Conservation (phyloP, 2,329 filamentous ascomycete genomes). For the Claviceps sp. region DNA sequence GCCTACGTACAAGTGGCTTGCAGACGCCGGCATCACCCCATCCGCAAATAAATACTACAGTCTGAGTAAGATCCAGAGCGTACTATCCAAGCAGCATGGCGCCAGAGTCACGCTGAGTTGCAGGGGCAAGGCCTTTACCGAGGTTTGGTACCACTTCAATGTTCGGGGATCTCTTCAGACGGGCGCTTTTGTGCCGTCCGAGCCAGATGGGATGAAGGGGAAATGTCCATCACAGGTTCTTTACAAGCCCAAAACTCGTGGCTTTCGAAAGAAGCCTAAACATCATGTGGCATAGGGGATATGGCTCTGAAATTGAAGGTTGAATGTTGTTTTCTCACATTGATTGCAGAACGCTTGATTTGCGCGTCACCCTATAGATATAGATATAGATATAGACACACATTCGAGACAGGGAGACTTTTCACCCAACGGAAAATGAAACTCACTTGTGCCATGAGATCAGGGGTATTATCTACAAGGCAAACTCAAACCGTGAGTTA, state of each 20-base stretch:
- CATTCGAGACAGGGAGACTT: too few relatives aligned
- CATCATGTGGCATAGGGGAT: too few relatives aligned
- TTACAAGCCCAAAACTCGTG: slow-evolving; percentile 30
- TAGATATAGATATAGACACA: too few relatives aligned
- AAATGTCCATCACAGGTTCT: slow-evolving; percentile 53
- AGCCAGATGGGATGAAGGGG: slow-evolving; percentile 42
- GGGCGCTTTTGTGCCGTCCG: slow-evolving; percentile 44
- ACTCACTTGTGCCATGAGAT: too few relatives aligned
- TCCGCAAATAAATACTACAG: slow-evolving; percentile 44
- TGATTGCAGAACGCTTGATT: background rate
- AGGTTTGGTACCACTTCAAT: slow-evolving; percentile 54
- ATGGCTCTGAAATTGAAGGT: too few relatives aligned
- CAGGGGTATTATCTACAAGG: too few relatives aligned
- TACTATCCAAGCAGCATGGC: slow-evolving; percentile 38
- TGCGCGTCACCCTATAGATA: too few relatives aligned
- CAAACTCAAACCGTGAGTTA: too few relatives aligned
- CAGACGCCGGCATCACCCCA: slow-evolving; percentile 45
- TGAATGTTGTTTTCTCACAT: too few relatives aligned
- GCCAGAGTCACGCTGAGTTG: slow-evolving; percentile 47
- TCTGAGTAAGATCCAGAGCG: slow-evolving; percentile 41
- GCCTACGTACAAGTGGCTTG: slow-evolving; percentile 51
- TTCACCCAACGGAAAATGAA: too few relatives aligned
- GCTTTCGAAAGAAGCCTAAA: background rate
- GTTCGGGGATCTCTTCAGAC: slow-evolving; percentile 41
- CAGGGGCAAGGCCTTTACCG: slow-evolving; percentile 29